These are phyloP conservation scores for Theobroma grandiflorum DNA, from an alignment of 441 rosid species.

Conservation along the genomic window DNA sequence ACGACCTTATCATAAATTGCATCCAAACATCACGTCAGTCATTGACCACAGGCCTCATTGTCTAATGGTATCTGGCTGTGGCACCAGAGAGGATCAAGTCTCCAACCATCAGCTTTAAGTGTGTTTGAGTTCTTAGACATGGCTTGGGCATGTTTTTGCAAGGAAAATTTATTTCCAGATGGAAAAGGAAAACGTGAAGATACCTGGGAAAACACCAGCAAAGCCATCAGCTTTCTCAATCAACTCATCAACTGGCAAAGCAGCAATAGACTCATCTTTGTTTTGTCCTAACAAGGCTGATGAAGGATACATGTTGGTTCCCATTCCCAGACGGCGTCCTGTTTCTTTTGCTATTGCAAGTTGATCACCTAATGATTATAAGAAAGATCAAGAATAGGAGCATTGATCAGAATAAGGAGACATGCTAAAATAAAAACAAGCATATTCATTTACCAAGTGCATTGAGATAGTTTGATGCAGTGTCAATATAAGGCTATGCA, in stretches of 20 bases:
- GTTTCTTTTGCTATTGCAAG: slow-evolving; percentile 60
- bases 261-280: slow-evolving; percentile 53
- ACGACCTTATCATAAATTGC: not conserved
- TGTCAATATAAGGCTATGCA: slow-evolving; percentile 12
- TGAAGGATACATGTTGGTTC: slow-evolving; percentile 62
- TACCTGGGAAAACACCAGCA: slow-evolving; percentile 64
- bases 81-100: not conserved
- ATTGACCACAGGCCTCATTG: not conserved
- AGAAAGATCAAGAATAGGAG: not conserved
- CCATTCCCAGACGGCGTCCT: slow-evolving; percentile 64
- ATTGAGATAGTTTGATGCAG: not conserved
- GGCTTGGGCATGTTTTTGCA: not conserved
- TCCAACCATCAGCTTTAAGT: not conserved
- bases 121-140: not conserved
- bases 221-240: slow-evolving; percentile 59
- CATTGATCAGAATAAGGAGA: not conserved
- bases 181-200: not conserved
- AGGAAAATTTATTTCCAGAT: not conserved
- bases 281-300: slow-evolving; percentile 56
- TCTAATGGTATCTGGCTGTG: not conserved
- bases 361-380: slow-evolving; percentile 49
- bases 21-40: not conserved
- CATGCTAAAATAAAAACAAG: not conserved
- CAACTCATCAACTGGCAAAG: slow-evolving; percentile 55
- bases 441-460: not conserved